Evolutionary conservation across 1,284 basidiomycete species (phyloP).

Genomic region (Inonotus obliquus): DNA sequence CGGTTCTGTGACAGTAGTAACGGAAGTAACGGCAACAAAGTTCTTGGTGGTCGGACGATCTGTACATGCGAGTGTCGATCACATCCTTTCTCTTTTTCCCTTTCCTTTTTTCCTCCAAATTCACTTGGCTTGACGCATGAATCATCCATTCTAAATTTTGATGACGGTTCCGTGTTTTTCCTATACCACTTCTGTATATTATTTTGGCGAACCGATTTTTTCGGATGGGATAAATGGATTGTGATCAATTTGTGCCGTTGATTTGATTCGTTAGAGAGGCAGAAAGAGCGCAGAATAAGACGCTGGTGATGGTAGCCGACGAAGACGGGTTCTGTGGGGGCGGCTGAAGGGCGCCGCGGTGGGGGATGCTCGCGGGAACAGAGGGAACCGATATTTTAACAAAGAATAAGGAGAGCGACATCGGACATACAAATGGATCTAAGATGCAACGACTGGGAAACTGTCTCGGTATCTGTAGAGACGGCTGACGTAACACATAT

Average conservation of each 20-base stretch:
- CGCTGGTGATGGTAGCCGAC: not conserved
- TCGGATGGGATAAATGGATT: not conserved
- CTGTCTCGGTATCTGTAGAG: not conserved
- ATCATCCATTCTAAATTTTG: not conserved
- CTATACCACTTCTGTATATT: not conserved
- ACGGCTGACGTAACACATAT: not conserved
- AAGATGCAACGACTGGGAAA: constrained; percentile 1
- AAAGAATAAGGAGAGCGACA: not conserved
- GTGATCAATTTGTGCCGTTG: not conserved
- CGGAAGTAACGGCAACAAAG: not conserved
- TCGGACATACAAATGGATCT: constrained; percentile 1
- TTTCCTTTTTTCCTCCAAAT: not conserved
- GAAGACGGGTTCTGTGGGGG: not conserved
- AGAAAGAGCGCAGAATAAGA: not conserved
- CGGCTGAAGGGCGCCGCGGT: not conserved
- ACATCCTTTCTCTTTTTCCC: not conserved
- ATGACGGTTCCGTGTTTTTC: not conserved
- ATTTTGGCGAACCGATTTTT: not conserved
- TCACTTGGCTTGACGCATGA: not conserved
- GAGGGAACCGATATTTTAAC: not conserved
- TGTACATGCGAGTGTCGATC: not conserved
- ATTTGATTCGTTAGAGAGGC: not conserved
- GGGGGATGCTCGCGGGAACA: not conserved
- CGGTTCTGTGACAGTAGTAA: not conserved
- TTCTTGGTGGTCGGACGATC: not conserved